Evolutionary conservation across 2,329 filamentous ascomycete genomes (phyloP).

Genomic region (Cladosporium sp.): DNA sequence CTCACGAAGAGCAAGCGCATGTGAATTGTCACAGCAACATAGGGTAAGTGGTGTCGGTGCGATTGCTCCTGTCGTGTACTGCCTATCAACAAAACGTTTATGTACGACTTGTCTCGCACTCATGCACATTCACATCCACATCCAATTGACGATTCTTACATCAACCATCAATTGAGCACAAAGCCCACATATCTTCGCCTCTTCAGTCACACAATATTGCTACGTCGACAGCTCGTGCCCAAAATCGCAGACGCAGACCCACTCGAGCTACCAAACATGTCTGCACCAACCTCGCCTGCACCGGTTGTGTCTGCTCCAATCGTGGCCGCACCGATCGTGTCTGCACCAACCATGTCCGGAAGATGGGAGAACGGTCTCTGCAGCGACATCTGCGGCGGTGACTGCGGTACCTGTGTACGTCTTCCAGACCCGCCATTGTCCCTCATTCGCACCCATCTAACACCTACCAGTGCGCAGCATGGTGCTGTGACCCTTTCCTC

Average conservation of each 20-base stretch:
- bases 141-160: not conserved
- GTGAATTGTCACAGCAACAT: not conserved
- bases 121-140: not conserved
- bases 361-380: constrained; percentile 26
- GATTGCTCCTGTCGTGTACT: not conserved
- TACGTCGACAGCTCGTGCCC: not conserved
- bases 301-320: not conserved
- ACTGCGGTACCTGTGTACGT: constrained; percentile 24
- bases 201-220: not conserved
- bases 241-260: not conserved
- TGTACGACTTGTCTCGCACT: not conserved
- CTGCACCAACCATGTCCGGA: not conserved
- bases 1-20: not conserved
- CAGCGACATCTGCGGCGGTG: constrained; percentile 24
- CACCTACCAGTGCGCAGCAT: constrained; percentile 21
- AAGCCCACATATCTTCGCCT: not conserved
- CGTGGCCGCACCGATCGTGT: not conserved
- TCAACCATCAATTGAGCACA: not conserved
- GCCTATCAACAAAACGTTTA: not conserved
- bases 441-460: not conserved
- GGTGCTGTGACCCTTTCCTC: constrained; percentile 24
- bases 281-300: not conserved
- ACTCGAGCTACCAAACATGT: not conserved
- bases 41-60: not conserved
- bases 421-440: not conserved